These are phyloP conservation scores for Thuidium tamariscinum DNA, from an alignment of 225 moss, liverwort and hornwort genomes.

Conservation along the genomic window DNA sequence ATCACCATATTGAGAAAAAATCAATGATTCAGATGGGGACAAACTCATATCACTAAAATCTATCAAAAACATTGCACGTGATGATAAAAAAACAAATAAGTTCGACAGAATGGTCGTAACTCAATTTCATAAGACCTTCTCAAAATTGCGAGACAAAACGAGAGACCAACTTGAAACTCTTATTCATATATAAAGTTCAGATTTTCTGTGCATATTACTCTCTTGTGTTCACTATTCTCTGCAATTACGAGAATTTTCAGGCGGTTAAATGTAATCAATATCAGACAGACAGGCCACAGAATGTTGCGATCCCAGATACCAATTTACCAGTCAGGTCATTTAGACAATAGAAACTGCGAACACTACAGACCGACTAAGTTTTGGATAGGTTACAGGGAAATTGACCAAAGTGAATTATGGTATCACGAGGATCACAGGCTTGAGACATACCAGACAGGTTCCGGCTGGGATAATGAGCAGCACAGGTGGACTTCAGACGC, in stretches of 20 bases:
- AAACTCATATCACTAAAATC: not conserved
- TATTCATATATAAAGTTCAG: not conserved
- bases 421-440: not conserved
- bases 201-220: not conserved
- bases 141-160: not conserved
- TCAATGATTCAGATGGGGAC: not conserved
- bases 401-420: not conserved
- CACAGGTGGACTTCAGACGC: constrained; percentile 69
- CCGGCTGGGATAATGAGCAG: constrained; percentile 59
- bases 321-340: not conserved
- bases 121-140: not conserved
- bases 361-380: not conserved
- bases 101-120: not conserved
- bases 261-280: not conserved
- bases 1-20: not conserved
- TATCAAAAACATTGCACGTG: not conserved
- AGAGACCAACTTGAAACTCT: not conserved
- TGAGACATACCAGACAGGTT: constrained; percentile 59
- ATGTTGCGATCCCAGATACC: not conserved
- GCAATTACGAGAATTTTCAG: not conserved
- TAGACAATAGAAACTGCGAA: not conserved
- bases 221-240: not conserved
- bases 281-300: not conserved
- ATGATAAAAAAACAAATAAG: not conserved
- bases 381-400: not conserved